phyloP scores from a whole-genome alignment of 2,329 filamentous ascomycete species.

The Aspergillus persii region DNA sequence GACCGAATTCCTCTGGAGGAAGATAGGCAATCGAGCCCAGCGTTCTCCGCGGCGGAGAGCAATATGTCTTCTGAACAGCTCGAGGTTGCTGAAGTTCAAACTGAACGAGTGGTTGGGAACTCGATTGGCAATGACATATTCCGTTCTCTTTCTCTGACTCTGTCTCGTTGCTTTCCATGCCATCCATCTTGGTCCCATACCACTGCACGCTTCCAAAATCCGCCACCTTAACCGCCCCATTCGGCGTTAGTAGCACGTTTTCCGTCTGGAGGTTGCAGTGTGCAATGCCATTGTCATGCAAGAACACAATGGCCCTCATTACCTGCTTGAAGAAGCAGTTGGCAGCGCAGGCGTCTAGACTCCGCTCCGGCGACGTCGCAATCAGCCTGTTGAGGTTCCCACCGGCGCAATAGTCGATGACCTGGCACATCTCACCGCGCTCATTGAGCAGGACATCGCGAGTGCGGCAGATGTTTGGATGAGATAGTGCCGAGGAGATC shows the following conservation, averaged over 20 bases:
- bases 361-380: constrained; percentile 66
- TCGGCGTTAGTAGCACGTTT: constrained; percentile 80
- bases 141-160: not conserved
- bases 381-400: constrained; percentile 84
- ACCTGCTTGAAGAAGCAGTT: constrained; percentile 82
- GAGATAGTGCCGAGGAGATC: constrained; percentile 18
- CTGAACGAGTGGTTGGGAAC: not conserved
- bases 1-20: constrained; percentile 63
- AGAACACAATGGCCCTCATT: constrained; percentile 48
- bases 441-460: constrained; percentile 29
- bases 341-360: constrained; percentile 78
- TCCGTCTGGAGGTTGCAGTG: constrained; percentile 94
- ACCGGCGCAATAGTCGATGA: constrained; percentile 61
- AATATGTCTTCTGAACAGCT: not conserved
- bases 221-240: constrained; percentile 83
- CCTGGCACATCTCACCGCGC: constrained; percentile 26
- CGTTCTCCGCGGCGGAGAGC: constrained; percentile 26
- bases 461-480: constrained; percentile 30
- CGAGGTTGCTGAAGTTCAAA: constrained; percentile 1
- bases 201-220: constrained; percentile 69
- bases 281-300: constrained; percentile 80
- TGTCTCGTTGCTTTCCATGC: not conserved
- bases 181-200: not conserved
- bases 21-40: constrained; percentile 76
- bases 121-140: not conserved